A percentile compares a stretch with the other conserved stretches of the same genome.
phyloP scores from a whole-genome alignment of 495 filamentous ascomycete genomes.

The Tuber calosporum region DNA sequence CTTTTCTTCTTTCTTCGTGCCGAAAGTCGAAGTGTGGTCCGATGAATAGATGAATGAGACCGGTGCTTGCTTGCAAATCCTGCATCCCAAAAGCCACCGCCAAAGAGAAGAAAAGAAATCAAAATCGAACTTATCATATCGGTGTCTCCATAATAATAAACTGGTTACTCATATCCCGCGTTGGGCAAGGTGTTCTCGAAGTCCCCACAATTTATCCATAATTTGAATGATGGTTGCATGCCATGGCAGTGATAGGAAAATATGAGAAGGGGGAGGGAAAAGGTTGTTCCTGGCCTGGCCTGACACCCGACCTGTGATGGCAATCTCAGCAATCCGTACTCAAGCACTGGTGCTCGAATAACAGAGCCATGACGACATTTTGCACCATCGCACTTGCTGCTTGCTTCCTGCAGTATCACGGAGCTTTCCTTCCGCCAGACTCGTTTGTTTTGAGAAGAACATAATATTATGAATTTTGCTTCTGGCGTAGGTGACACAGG shows the following conservation, averaged over 20 bases:
- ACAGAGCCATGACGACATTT: constrained; percentile 1
- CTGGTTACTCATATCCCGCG: too few species aligned
- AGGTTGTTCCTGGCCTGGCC: constrained; percentile 3
- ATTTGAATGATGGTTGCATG: not conserved
- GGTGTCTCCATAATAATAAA: too few species aligned
- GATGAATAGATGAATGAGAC: not conserved
- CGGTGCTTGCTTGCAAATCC: not conserved
- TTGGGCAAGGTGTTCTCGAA: not conserved
- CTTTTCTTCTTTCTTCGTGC: not conserved
- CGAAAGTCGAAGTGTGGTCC: not conserved
- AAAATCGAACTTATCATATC: constrained; percentile 4
- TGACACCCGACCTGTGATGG: not conserved
- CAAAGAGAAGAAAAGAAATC: not conserved
- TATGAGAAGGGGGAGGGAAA: not conserved
- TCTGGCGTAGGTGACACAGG: constrained; percentile 1
- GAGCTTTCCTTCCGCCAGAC: not conserved
- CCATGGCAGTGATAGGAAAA: not conserved
- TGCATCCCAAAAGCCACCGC: not conserved
- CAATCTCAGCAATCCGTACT: not conserved
- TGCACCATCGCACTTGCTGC: not conserved
- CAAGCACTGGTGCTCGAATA: too few species aligned
- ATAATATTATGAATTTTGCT: not conserved
- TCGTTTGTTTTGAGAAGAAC: not conserved
- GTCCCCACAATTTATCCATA: not conserved
- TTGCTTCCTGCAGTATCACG: constrained; percentile 1